Base-by-base conservation (phyloP, 108 stramenopile species). In the Fragilariopsis cylindrus region DNA sequence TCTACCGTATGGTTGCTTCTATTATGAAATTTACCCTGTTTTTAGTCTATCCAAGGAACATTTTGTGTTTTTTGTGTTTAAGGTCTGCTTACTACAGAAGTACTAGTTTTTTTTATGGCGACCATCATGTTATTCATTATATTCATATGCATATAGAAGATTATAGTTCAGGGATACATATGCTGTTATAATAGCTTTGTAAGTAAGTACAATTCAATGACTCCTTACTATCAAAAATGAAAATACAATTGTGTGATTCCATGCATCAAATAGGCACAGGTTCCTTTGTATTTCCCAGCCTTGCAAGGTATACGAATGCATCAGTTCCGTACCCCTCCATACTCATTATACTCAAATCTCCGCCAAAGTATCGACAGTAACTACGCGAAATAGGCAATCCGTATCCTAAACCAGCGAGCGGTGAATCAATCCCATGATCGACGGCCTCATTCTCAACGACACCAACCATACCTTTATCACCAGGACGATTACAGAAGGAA, bases 261-360 rank as follows among this genome's bases (percentile, higher is more conserved):
- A 53, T 53, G 15, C 52, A 60, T 73, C 78, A 95, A 75, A 95
- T 90, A 7, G 96, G 93, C 47, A 96, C 66, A 16, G 96, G 93
- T 69, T 96, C 96, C 57, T 80, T 83, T 45, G 82, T 88, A 77
- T 94, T 86, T 47, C 93, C 96, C 70, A 96, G 76, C 63, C 93
- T 58, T 8, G 88, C 84, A 71, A 99, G 82, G 71, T 99, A 95
- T 5, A 99, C 91, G 77, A 98, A 99, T 4, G 96, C 97, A 86
- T 99, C 99, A 0, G 99, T 99, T 12, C 99, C 99, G 75, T 96
- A 98, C 9, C 99, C 99, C 63, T 99, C 98, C 98, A 99, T 98
- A 64, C 95, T 96, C 92, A 99, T 97, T 79, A 99, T 87, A 64
- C 84, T 87, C 55, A 99, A 77, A 83, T 99, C 99, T 12, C 99